Evolutionary conservation across 257 asterid species (phyloP), one percentile per base, ranked within the genome.

Genomic region (Forsythia viridissima): DNA sequence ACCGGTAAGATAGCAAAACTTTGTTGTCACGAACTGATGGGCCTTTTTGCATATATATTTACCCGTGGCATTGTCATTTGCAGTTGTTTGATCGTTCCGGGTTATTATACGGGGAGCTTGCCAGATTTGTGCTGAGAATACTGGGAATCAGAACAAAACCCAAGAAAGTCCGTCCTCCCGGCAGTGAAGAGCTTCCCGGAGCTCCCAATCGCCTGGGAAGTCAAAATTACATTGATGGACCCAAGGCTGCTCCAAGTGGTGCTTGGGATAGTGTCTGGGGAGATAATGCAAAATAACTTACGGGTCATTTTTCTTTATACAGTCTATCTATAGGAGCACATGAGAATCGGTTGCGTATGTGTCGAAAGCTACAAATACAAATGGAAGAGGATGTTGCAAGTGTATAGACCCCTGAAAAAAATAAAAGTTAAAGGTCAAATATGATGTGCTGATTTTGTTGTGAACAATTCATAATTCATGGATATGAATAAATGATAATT

Each of bases 11-110:
- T 73, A 37, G n/a, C 7, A 9, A 44, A 37, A 15, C 4, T 48
- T 8, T 24, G 74, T 73, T 42, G 71, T 40, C 42, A 39, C 0
- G 1, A 39, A 39, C 70, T 65, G 24, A 52, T 44, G 73, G 24
- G 65, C 79, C 4, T 46, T 4, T 34, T 69, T 51, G 79, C n/a
- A 13, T 5, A 13, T 5, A 71, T 24, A 16, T 72, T n/a, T 48
- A 74, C 70, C 44, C 65, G 43, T 6, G n/a, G 13, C 21, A 43
- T 38, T 57, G 48, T 63, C 40, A 44, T 69, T 74, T 85, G 87
- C 92, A 95, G 99, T 84, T 95, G 41, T 93, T 88, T 78, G 99
- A 95, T 82, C 89, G 98, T 63, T 93, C 99, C 0, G 99, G 99
- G 30, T 80, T 95, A 91, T 84, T 95, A 43, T 95, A 95, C 38